Evolutionary conservation across 257 asterid genomes (phyloP).

Genomic region (Petunia axillaris): DNA sequence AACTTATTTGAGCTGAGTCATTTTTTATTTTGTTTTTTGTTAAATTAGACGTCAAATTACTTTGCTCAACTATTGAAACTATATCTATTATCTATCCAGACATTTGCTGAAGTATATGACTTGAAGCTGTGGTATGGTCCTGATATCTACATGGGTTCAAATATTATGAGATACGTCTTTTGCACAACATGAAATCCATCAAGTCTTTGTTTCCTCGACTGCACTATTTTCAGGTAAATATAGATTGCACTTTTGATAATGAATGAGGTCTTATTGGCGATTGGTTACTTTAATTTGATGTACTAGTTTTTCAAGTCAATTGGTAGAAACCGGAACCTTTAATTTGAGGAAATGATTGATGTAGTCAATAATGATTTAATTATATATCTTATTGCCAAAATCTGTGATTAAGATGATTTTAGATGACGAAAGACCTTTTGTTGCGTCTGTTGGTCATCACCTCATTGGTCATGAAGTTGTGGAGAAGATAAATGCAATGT

Average conservation of each 20-base stretch:
- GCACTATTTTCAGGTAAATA: slow-evolving; percentile 78
- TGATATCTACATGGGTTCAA: slow-evolving; percentile 93
- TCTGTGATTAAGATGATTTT: no score
- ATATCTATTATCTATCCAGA: slow-evolving; percentile 47
- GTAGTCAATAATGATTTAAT: no score
- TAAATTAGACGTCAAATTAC: not conserved
- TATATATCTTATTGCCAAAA: no score
- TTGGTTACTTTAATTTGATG: no score
- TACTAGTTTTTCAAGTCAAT: no score
- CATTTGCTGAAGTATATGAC: slow-evolving; percentile 73
- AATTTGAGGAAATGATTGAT: no score
- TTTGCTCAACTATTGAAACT: slow-evolving; percentile 21
- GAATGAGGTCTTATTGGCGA: no score
- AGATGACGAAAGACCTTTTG: no score
- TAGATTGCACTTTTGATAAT: not conserved
- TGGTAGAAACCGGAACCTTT: no score
- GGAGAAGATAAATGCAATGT: slow-evolving; percentile 71
- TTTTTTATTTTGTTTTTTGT: not conserved
- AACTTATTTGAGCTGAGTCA: not conserved
- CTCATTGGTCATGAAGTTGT: slow-evolving; percentile 90
- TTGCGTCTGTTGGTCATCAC: slow-evolving; percentile 48
- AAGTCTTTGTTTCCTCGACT: slow-evolving; percentile 79
- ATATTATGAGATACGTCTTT: slow-evolving; percentile 69
- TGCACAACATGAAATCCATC: slow-evolving; percentile 59
- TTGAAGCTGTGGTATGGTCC: slow-evolving; percentile 85